Percentiles rank a stretch among this genome's conserved stretches.
phyloP scores from a whole-genome alignment of 176 grass and related monocot species.

The Zizania latifolia region DNA sequence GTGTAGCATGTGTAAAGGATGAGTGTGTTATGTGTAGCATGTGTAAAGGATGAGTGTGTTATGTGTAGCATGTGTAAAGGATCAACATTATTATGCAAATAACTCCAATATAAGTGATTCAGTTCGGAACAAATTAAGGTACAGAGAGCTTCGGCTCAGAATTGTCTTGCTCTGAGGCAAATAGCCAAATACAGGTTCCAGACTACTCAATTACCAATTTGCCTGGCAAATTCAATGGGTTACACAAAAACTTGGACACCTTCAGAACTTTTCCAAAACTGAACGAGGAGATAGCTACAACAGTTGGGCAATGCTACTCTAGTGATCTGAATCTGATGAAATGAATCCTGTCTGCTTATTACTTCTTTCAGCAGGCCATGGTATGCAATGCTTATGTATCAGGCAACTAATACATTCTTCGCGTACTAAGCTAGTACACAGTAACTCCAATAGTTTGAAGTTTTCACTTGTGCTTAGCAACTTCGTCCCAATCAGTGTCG shows the following conservation, averaged over 20 bases:
- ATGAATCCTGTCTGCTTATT: background rate
- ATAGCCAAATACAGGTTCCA: slow-evolving; percentile 11
- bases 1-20: no score
- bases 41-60: no score
- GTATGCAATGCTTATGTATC: background rate
- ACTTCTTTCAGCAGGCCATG: background rate
- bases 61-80: no score
- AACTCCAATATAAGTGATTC: background rate
- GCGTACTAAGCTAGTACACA: background rate
- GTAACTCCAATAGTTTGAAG: background rate
- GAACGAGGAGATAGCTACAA: slow-evolving; percentile 11
- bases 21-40: no score
- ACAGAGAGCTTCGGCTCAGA: background rate
- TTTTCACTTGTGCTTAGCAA: slow-evolving; percentile 17
- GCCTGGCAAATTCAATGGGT: background rate
- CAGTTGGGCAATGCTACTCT: slow-evolving; percentile 10
- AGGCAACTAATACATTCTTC: background rate
- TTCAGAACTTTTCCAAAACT: background rate
- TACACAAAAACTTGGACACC: background rate
- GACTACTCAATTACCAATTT: background rate
- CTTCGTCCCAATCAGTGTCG: background rate
- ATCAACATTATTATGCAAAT: no score
- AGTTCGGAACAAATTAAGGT: background rate
- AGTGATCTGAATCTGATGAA: background rate
- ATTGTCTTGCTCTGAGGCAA: background rate